A percentile compares a stretch with the other conserved stretches of the same genome.
Evolutionary conservation across 495 filamentous ascomycete species (phyloP).

Genomic region (Penicillium canariense): DNA sequence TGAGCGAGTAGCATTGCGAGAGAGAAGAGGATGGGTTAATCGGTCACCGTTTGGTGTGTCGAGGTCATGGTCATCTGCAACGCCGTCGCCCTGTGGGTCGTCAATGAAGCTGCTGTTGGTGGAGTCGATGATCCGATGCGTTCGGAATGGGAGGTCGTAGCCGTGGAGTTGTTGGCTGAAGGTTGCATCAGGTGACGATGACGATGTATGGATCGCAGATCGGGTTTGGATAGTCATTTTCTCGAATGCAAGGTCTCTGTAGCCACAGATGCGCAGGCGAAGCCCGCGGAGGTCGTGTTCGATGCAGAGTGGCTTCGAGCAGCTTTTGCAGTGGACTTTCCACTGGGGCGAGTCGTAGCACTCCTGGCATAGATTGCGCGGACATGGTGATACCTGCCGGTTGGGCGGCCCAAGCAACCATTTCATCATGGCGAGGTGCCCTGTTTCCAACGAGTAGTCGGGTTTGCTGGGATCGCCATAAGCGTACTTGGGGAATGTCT

Average conservation of each 20-base stretch:
- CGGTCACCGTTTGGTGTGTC: constrained; percentile 19
- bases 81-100: constrained; percentile 30
- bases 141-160: constrained; percentile 35
- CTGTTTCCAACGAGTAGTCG: constrained; percentile 41
- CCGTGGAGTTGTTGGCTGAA: constrained; percentile 10
- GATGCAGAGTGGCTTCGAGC: constrained; percentile 57
- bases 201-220: constrained; percentile 12
- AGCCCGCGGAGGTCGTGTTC: constrained; percentile 62
- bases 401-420: constrained; percentile 48
- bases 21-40: constrained; percentile 13
- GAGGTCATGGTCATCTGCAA: constrained; percentile 20
- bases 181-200: constrained; percentile 8
- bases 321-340: constrained; percentile 58
- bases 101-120: constrained; percentile 44
- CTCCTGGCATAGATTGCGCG: constrained; percentile 58
- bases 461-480: constrained; percentile 44
- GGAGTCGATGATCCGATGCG: constrained; percentile 34
- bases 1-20: constrained; percentile 25
- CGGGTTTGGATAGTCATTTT: constrained; percentile 42
- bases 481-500: constrained; percentile 43
- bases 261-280: constrained; percentile 59
- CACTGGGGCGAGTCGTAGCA: constrained; percentile 57
- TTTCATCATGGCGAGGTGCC: constrained; percentile 52
- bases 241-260: constrained; percentile 54
- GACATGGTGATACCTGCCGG: constrained; percentile 49